Evolutionary conservation across 208 protist genomes (phyloP).

Genomic region (Acanthamoeba lenticulata): DNA sequence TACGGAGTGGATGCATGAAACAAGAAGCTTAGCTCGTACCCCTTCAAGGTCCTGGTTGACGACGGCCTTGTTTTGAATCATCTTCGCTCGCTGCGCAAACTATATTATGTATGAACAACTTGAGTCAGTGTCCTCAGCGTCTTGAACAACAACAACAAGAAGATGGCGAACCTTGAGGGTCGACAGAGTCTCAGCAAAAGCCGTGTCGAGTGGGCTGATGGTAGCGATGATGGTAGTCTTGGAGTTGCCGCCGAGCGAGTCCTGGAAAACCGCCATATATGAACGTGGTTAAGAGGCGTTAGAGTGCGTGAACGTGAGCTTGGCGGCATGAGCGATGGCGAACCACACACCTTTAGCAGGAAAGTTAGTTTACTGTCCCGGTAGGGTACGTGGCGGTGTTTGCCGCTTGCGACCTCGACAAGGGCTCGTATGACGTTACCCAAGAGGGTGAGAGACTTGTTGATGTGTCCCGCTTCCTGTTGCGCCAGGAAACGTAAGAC

Average conservation of each 20-base stretch:
- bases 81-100: constrained; percentile 72
- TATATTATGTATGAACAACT: neutral
- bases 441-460: constrained; percentile 75
- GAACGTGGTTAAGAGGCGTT: neutral
- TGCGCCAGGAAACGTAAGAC: neutral
- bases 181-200: constrained; percentile 75
- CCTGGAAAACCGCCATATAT: neutral
- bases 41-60: constrained; percentile 68
- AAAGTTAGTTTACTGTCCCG: constrained; percentile 77
- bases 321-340: neutral
- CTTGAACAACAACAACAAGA: too few relatives aligned
- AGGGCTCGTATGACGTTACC: constrained; percentile 76
- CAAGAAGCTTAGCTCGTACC: neutral
- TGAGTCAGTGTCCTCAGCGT: neutral
- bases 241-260: constrained; percentile 80
- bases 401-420: constrained; percentile 52
- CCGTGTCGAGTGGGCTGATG: constrained; percentile 63
- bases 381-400: constrained; percentile 71
- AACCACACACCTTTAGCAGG: constrained; percentile 63
- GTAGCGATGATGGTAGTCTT: constrained; percentile 81
- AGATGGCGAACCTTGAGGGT: constrained; percentile 65
- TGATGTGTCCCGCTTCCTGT: constrained; percentile 74
- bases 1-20: neutral
- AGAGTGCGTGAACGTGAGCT: neutral
- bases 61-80: constrained; percentile 77